Conservation (phyloP, 1,139 yeast species). For the Pichia sp. region DNA sequence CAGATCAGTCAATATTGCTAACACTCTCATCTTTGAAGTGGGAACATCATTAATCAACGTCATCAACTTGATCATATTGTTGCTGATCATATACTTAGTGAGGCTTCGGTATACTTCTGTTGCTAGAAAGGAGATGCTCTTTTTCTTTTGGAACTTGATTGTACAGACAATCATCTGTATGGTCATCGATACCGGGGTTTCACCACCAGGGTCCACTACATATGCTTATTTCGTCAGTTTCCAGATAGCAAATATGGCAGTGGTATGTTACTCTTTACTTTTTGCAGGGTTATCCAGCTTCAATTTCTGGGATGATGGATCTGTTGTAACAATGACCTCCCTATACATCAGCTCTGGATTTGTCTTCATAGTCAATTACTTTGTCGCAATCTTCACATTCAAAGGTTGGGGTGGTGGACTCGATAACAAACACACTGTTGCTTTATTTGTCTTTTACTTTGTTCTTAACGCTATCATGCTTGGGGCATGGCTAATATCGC, state of each 20-base stretch:
- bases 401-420: slow-evolving; percentile 50
- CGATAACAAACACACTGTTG: slow-evolving; percentile 42
- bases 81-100: slow-evolving; percentile 72
- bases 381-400: slow-evolving; percentile 66
- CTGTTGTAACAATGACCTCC: slow-evolving; percentile 52
- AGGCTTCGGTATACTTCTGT: slow-evolving; percentile 88
- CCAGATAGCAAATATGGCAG: slow-evolving; percentile 69
- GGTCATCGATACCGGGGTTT: slow-evolving; percentile 86
- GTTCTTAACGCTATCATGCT: slow-evolving; percentile 64
- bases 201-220: slow-evolving; percentile 72
- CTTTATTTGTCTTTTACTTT: slow-evolving; percentile 63
- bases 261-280: slow-evolving; percentile 61
- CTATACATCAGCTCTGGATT: slow-evolving; percentile 41
- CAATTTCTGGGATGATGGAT: slow-evolving; percentile 93
- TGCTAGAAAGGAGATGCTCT: slow-evolving; percentile 81
- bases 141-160: slow-evolving; percentile 56
- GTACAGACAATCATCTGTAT: slow-evolving; percentile 56
- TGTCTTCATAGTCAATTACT: slow-evolving; percentile 58
- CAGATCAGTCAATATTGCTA: slow-evolving; percentile 78
- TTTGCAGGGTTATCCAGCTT: slow-evolving; percentile 75
- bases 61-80: slow-evolving; percentile 56
- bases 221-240: slow-evolving; percentile 79
- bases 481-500: slow-evolving; percentile 57
- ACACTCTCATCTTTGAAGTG: slow-evolving; percentile 85
- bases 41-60: slow-evolving; percentile 86